phyloP scores from a whole-genome alignment of 1,139 yeast genomes.

The Zygosaccharomyces pseudobailii region DNA sequence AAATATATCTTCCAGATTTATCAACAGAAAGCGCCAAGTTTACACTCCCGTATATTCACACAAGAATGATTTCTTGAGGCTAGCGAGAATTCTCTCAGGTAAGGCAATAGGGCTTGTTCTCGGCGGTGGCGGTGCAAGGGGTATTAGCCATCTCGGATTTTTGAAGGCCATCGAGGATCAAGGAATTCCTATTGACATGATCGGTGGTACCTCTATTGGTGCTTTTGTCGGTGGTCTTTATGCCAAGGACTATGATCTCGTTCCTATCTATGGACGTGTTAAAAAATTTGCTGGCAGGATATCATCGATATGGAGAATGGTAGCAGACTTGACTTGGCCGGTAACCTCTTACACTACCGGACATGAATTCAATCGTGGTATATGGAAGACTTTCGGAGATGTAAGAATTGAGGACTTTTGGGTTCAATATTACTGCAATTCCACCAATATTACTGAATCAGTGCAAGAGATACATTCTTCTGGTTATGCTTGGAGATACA shows the following conservation, averaged over 20 bases:
- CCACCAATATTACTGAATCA: constrained; percentile 94
- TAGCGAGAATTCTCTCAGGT: constrained; percentile 86
- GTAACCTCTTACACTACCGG: constrained; percentile 94
- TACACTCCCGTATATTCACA: constrained; percentile 54
- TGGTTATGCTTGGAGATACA: constrained; percentile 94
- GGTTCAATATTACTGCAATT: constrained; percentile 82
- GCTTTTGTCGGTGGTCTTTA: constrained; percentile 93
- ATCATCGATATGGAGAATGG: constrained; percentile 80
- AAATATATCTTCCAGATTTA: constrained; percentile 31
- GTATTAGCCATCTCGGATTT: constrained; percentile 90
- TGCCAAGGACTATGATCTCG: constrained; percentile 86
- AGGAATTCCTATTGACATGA: constrained; percentile 88
- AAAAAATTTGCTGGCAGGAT: constrained; percentile 82
- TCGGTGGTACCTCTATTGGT: constrained; percentile 97
- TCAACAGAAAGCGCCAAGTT: constrained; percentile 24
- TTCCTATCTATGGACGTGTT: constrained; percentile 84
- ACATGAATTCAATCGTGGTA: constrained; percentile 92
- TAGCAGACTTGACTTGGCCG: constrained; percentile 85
- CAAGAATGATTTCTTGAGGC: constrained; percentile 81
- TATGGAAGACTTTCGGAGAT: constrained; percentile 94
- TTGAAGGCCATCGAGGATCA: constrained; percentile 88
- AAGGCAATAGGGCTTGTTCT: constrained; percentile 90
- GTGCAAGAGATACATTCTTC: constrained; percentile 90
- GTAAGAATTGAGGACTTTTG: constrained; percentile 93
- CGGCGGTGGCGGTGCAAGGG: constrained; percentile 98